These are phyloP conservation scores for Phytophthora pseudosyringae DNA, from an alignment of 352 stramenopile species.

Conservation along the genomic window DNA sequence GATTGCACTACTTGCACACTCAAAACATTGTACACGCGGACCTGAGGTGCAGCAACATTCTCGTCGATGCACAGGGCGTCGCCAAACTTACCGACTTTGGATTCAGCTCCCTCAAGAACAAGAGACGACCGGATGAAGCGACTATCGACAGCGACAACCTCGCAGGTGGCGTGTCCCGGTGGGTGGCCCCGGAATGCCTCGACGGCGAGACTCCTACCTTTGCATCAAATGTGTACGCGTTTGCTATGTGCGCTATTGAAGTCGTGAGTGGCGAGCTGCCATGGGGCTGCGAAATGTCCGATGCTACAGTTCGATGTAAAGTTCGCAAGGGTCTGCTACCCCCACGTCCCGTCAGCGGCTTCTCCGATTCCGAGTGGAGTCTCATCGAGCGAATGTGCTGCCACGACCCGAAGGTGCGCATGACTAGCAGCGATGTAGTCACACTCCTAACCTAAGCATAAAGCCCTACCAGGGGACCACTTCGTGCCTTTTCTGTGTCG, in stretches of 20 bases:
- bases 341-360: slow-evolving; percentile 22
- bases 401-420: slow-evolving; percentile 15
- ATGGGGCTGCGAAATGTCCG: slow-evolving; percentile 25
- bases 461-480: neutral
- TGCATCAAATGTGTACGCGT: slow-evolving; percentile 48
- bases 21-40: slow-evolving; percentile 36
- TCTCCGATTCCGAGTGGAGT: slow-evolving; percentile 42
- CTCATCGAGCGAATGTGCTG: slow-evolving; percentile 46
- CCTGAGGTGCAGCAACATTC: slow-evolving; percentile 38
- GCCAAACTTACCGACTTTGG: slow-evolving; percentile 43
- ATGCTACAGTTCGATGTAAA: slow-evolving; percentile 20
- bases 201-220: slow-evolving; percentile 16
- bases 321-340: slow-evolving; percentile 33
- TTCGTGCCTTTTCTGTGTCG: neutral
- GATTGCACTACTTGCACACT: slow-evolving; percentile 40
- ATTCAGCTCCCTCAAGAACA: slow-evolving; percentile 23
- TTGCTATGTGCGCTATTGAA: slow-evolving; percentile 49
- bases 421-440: slow-evolving; percentile 28
- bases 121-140: neutral
- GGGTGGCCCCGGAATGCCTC: slow-evolving; percentile 41
- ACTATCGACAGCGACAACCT: slow-evolving; percentile 1
- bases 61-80: slow-evolving; percentile 25
- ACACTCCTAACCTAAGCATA: slow-evolving; percentile 11
- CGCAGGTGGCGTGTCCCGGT: slow-evolving; percentile 13
- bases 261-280: slow-evolving; percentile 33